Base-by-base conservation (phyloP, 768 basidiomycete genomes). In the Boletus sp. region DNA sequence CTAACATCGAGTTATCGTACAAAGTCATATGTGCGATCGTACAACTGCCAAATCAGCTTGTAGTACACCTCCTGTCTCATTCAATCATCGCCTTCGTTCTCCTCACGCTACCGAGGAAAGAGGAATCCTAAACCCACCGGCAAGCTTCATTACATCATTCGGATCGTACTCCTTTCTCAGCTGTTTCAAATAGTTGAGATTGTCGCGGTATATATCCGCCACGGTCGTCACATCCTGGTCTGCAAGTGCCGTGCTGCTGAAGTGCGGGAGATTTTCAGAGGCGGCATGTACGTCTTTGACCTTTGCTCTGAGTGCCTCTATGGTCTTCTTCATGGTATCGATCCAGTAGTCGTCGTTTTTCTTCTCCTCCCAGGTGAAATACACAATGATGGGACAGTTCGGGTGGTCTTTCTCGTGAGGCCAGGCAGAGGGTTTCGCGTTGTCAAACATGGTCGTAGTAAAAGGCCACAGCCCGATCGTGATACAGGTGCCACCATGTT, bases 391-490 rank as follows among this genome's bases (percentile, higher is more conserved):
- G 0, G 64, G 63, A 7, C 55, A 52, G 32, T 64, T 63, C 12
- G 55, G 56, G 40, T 52, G 32, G 20, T 42, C 56, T 33, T 17
- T 48, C 9, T 12, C 11, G 37, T 64, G 64, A 4, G 64, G 63
- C 30, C 54, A 64, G n/a, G 59, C 64, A 37, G 45, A 48, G 2
- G 15, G 4, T 12, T 58, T 64, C 35, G 59, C 48, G 0, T 64
- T 36, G 46, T 64, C 55, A 47, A 61, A 64, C 55, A 64, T 64
- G 30, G 50, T 2, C n/a, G 3, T 36, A 17, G 59, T 55, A 51
- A 64, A 64, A 1, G 63, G 59, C 63, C 63, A 64, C 1, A 64
- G 5, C 10, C 46, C 50, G 20, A 61, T 50, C 20, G 44, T 17
- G 47, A 58, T 9, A 15, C 53, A 29, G 17, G 47, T 55, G 29